A percentile compares a stretch with the other conserved stretches of the same genome.
These are phyloP conservation scores for Ceratopteris richardii DNA, from an alignment of 75 land plant species.

Conservation along the genomic window DNA sequence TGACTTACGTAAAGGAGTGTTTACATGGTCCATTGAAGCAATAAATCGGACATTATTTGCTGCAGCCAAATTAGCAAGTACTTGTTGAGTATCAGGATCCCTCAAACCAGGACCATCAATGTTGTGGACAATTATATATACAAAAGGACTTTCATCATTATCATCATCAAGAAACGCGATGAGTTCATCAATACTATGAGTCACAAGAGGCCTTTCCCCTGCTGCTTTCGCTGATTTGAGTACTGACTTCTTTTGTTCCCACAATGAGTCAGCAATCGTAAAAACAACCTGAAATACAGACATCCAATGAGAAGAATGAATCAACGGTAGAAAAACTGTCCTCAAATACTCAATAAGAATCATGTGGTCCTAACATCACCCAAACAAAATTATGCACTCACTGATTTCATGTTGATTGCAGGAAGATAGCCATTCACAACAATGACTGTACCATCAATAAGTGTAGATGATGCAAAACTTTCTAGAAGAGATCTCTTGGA, in stretches of 20 bases:
- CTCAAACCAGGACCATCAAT: slow-evolving; percentile 94
- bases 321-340: too few relatives aligned
- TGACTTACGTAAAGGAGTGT: slow-evolving; percentile 81
- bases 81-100: slow-evolving; percentile 70
- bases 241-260: slow-evolving; percentile 40
- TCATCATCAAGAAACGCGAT: slow-evolving; percentile 44
- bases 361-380: too few relatives aligned
- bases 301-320: too few relatives aligned
- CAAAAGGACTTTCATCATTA: slow-evolving; percentile 31
- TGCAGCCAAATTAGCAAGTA: slow-evolving; percentile 67
- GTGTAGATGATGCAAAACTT: slow-evolving; percentile 77
- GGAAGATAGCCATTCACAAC: slow-evolving; percentile 99
- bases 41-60: slow-evolving; percentile 61
- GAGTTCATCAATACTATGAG: slow-evolving; percentile 67
- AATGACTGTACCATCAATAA: slow-evolving; percentile 66
- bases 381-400: slow-evolving; percentile 17
- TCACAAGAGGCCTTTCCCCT: slow-evolving; percentile 33
- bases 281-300: slow-evolving; percentile 32
- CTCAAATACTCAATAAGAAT: too few relatives aligned
- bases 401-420: slow-evolving; percentile 75
- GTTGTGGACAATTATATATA: slow-evolving; percentile 75
- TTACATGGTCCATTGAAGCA: slow-evolving; percentile 93
- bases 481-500: slow-evolving; percentile 85
- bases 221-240: slow-evolving; percentile 31
- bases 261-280: slow-evolving; percentile 59